phyloP scores from a whole-genome alignment of 441 rosid genomes.

The Corymbia citriodora region DNA sequence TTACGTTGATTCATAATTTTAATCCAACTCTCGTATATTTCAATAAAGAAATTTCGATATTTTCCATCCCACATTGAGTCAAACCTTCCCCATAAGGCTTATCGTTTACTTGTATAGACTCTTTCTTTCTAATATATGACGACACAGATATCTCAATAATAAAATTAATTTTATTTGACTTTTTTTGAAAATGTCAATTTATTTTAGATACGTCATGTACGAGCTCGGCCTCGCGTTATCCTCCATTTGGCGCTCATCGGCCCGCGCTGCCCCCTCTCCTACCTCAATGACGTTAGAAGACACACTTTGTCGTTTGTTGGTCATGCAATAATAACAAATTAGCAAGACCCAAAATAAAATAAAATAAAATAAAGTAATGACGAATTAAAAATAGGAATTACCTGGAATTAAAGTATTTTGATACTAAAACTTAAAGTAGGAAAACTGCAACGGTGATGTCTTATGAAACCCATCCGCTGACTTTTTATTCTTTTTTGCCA shows the following conservation, averaged over 20 bases:
- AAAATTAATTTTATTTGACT: no score
- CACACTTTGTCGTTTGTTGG: background rate
- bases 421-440: background rate
- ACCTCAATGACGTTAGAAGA: background rate
- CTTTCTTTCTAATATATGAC: no score
- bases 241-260: background rate
- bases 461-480: background rate
- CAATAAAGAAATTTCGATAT: background rate
- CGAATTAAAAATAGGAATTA: background rate
- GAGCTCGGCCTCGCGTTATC: background rate
- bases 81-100: background rate
- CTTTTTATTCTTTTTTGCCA: background rate
- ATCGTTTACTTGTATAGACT: background rate
- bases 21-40: background rate
- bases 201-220: background rate
- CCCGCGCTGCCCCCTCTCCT: background rate
- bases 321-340: background rate
- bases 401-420: background rate
- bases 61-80: no score
- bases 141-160: no score
- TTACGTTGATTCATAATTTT: background rate
- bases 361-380: background rate
- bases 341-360: background rate
- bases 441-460: background rate
- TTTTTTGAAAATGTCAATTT: no score